phyloP scores from a whole-genome alignment of 306 rosid genomes.

The Geum urbanum region DNA sequence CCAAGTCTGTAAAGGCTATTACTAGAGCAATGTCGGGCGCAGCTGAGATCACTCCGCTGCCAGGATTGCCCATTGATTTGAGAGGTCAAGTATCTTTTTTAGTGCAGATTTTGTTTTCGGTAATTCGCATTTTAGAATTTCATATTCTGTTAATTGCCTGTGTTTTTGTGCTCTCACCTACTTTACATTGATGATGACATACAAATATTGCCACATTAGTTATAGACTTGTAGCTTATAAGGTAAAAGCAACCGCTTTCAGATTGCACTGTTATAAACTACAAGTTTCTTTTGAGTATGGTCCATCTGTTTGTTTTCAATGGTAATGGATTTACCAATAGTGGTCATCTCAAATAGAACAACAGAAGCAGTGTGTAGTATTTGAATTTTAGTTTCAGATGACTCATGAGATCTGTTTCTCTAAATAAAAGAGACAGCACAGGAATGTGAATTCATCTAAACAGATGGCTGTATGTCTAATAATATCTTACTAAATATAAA shows the following conservation, averaged over 20 bases:
- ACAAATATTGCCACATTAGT: conserved; percentile 7
- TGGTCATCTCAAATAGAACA: background rate
- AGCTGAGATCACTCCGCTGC: conserved; percentile 19
- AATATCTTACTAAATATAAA: background rate
- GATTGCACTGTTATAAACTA: too few species aligned
- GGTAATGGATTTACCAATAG: too few species aligned
- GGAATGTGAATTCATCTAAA: background rate
- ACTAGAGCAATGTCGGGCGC: conserved; percentile 25
- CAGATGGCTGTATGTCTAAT: background rate
- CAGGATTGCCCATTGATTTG: conserved; percentile 36
- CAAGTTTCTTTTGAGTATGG: too few species aligned
- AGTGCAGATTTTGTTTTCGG: background rate
- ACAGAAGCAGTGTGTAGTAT: background rate
- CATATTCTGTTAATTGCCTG: background rate
- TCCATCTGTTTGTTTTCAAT: too few species aligned
- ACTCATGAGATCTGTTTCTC: background rate
- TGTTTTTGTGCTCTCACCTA: background rate
- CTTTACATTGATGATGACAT: background rate
- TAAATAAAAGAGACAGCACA: background rate
- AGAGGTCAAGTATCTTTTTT: conserved; percentile 24
- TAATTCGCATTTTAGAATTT: background rate
- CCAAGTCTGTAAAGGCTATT: background rate
- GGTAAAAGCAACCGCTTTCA: too few species aligned
- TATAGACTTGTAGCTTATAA: background rate
- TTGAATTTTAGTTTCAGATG: background rate